Conservation (phyloP, 2,329 filamentous ascomycete species). For the Periconia sp. region DNA sequence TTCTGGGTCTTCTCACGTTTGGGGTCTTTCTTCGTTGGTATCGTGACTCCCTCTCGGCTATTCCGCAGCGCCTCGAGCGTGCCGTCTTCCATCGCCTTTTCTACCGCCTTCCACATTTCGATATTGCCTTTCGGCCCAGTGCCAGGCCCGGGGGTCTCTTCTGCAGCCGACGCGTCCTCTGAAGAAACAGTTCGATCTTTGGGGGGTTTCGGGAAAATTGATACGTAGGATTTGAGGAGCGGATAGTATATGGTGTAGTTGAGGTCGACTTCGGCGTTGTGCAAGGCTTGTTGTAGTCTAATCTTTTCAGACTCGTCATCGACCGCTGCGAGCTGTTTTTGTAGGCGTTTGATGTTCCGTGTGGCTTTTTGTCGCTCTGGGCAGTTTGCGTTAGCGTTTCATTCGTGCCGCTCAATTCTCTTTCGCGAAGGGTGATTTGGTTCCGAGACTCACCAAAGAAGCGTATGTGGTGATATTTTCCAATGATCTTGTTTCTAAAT, state of each 20-base stretch:
- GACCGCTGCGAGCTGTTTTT: conserved; percentile 56
- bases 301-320: conserved; percentile 52
- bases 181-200: conserved; percentile 22
- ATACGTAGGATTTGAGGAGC: conserved; percentile 69
- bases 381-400: conserved; percentile 4
- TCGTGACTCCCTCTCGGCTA: conserved; percentile 41
- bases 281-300: conserved; percentile 58
- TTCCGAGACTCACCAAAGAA: conserved; percentile 68
- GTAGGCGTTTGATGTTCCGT: conserved; percentile 65
- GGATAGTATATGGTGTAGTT: conserved; percentile 76
- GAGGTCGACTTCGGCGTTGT: conserved; percentile 71
- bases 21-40: conserved; percentile 19
- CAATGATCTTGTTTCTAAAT: conserved; percentile 70
- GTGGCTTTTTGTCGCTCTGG: conserved; percentile 73
- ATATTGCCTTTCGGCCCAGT: conserved; percentile 52
- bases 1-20: conserved; percentile 3
- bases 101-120: conserved; percentile 69
- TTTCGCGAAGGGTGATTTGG: neutral
- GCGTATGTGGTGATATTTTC: conserved; percentile 78
- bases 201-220: conserved; percentile 50
- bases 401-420: neutral
- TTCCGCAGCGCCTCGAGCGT: conserved; percentile 60
- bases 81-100: conserved; percentile 64
- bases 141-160: conserved; percentile 32
- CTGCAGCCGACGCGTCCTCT: conserved; percentile 28